Evolutionary conservation across 148 eudicot species (phyloP).

Genomic region (Camellia japonica): DNA sequence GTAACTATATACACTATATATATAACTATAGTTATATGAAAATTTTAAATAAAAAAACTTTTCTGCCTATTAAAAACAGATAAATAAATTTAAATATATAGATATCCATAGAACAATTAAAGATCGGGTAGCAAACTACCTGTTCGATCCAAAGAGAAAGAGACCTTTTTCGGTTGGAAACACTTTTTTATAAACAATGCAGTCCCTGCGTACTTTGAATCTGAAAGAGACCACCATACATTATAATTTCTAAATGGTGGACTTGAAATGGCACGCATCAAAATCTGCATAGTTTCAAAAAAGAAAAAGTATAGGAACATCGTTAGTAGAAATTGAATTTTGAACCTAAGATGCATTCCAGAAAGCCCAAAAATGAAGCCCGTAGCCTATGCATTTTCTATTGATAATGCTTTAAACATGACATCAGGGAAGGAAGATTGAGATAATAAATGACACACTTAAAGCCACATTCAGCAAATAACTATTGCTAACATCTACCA

Average conservation of each 20-base stretch:
- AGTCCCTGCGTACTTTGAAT: conserved; percentile 98
- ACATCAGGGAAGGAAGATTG: not conserved
- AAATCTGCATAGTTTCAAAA: conserved; percentile 43
- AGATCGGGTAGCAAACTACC: conserved; percentile 35
- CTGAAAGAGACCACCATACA: conserved; percentile 98
- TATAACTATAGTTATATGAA: not conserved
- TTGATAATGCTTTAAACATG: not conserved
- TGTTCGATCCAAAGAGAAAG: conserved; percentile 73
- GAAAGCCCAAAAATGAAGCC: not conserved
- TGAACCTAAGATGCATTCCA: not conserved
- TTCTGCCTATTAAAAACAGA: not conserved
- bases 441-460: conserved; percentile 1
- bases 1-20: not conserved
- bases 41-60: not conserved
- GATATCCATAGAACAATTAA: not conserved
- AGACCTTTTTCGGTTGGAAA: conserved; percentile 67
- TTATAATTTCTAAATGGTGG: conserved; percentile 70
- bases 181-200: conserved; percentile 86
- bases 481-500: not conserved
- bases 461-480: not conserved
- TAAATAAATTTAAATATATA: too few species aligned
- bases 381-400: not conserved
- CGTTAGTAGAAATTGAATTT: not conserved
- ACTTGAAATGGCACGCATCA: conserved; percentile 88
- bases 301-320: not conserved